Conservation (phyloP, 164 flowering plant genomes). For the Annona squamosa region DNA sequence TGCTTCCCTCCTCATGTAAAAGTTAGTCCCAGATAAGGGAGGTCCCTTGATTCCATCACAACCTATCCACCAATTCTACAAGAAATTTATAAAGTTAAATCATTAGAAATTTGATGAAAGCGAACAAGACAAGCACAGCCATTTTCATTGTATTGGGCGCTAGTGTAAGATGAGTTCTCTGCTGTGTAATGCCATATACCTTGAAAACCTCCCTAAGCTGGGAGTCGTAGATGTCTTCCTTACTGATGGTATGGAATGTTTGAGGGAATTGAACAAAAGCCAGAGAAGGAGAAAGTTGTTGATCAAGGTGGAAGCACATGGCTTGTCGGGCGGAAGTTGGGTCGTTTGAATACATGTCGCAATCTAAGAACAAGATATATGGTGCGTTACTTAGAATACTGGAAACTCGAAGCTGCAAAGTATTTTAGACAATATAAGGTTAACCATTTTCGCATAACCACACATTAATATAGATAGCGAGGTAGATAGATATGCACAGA, state of each 20-base stretch:
- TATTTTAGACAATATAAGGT: not conserved
- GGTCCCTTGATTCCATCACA: constrained; percentile 29
- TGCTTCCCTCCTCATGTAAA: constrained; percentile 28
- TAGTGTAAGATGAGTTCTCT: not conserved
- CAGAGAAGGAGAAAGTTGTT: constrained; percentile 13
- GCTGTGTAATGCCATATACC: constrained; percentile 4
- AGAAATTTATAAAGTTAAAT: not conserved
- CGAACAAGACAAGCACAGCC: not conserved
- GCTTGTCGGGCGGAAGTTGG: constrained; percentile 29
- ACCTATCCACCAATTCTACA: constrained; percentile 22
- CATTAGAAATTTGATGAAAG: not conserved
- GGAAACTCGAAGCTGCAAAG: constrained; percentile 27
- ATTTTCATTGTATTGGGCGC: not conserved
- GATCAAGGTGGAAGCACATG: constrained; percentile 37
- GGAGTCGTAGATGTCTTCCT: constrained; percentile 25
- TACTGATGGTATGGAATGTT: constrained; percentile 20
- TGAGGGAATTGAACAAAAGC: constrained; percentile 37
- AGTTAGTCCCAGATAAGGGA: constrained; percentile 22
- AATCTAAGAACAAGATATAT: constrained; percentile 23
- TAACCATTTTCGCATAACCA: too few species aligned
- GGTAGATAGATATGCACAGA: not conserved
- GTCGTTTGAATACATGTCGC: constrained; percentile 36
- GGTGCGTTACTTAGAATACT: constrained; percentile 31
- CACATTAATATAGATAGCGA: not conserved
- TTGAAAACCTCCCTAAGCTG: constrained; percentile 9